phyloP scores from a whole-genome alignment of 495 filamentous ascomycete genomes.

The Sporormia fimetaria region DNA sequence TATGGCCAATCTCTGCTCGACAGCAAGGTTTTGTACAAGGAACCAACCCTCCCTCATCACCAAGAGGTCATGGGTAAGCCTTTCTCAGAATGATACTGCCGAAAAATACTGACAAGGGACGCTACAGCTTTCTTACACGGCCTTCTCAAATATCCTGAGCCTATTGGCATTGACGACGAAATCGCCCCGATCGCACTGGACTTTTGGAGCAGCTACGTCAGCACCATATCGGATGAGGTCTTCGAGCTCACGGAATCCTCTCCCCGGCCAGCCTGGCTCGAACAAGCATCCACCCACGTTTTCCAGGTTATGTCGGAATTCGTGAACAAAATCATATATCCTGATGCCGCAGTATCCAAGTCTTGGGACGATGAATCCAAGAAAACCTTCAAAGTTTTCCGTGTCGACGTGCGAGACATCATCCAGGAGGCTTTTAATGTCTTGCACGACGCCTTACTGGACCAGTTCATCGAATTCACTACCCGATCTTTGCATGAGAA shows the following conservation, averaged over 20 bases:
- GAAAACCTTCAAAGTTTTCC: slow-evolving; percentile 61
- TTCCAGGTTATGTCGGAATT: slow-evolving; percentile 48
- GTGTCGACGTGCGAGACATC: slow-evolving; percentile 72
- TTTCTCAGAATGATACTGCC: background rate
- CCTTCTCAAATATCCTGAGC: slow-evolving; percentile 58
- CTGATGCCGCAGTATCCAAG: slow-evolving; percentile 6
- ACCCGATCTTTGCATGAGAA: slow-evolving; percentile 44
- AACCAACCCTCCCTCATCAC: slow-evolving; percentile 14
- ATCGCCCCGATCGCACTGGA: slow-evolving; percentile 68
- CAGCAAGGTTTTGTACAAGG: slow-evolving; percentile 7
- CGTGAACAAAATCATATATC: slow-evolving; percentile 47
- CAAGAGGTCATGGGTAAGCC: slow-evolving; percentile 20
- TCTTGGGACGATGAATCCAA: slow-evolving; percentile 63
- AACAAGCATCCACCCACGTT: slow-evolving; percentile 32
- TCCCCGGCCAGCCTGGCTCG: slow-evolving; percentile 30
- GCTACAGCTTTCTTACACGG: slow-evolving; percentile 38
- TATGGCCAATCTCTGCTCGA: slow-evolving; percentile 18
- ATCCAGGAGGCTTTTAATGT: slow-evolving; percentile 64
- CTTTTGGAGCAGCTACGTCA: slow-evolving; percentile 69
- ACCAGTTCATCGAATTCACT: slow-evolving; percentile 56
- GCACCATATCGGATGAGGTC: slow-evolving; percentile 38
- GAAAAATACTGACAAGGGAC: background rate
- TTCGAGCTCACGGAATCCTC: slow-evolving; percentile 30
- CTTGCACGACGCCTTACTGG: slow-evolving; percentile 54
- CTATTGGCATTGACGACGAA: slow-evolving; percentile 63